Conservation (phyloP, 78 protist genomes). For the Reticulomyxa filosa region DNA sequence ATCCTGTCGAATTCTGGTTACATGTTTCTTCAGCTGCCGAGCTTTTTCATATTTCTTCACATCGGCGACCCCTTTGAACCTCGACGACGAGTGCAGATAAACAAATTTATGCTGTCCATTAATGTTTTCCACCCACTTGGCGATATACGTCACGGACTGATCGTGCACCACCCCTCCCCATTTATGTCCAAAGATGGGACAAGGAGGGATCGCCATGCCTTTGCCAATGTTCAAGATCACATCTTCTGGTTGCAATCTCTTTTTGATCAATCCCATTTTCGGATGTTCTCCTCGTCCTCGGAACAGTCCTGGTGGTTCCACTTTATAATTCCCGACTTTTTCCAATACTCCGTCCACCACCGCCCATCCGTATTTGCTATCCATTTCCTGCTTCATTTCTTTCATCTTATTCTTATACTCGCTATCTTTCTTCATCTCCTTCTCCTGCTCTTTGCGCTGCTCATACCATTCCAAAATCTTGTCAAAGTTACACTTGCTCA, state of each 20-base stretch:
- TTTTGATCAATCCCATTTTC: constrained; percentile 66
- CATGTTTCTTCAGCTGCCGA: constrained; percentile 51
- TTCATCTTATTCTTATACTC: background rate
- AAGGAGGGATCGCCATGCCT: constrained; percentile 46
- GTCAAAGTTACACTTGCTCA: constrained; percentile 57
- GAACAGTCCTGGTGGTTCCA: constrained; percentile 97
- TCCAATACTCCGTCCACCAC: constrained; percentile 59
- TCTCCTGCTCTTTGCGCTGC: constrained; percentile 21
- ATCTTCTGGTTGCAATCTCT: constrained; percentile 78
- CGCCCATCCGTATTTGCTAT: constrained; percentile 39
- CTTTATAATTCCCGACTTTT: constrained; percentile 60
- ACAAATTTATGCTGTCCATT: constrained; percentile 39
- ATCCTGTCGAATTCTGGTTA: constrained; percentile 42
- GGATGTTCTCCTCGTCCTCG: constrained; percentile 99
- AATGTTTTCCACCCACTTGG: constrained; percentile 74
- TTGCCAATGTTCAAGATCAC: constrained; percentile 73
- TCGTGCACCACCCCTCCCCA: constrained; percentile 39
- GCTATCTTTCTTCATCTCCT: constrained; percentile 50
- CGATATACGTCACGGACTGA: constrained; percentile 81
- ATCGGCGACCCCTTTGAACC: constrained; percentile 48
- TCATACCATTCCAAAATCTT: constrained; percentile 30
- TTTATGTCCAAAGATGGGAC: constrained; percentile 41
- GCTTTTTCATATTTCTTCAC: constrained; percentile 76
- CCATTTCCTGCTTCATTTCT: constrained; percentile 29
- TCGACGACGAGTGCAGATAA: background rate